Conservation (phyloP, 169 alveolate species). For the Plasmodium coatneyi region DNA sequence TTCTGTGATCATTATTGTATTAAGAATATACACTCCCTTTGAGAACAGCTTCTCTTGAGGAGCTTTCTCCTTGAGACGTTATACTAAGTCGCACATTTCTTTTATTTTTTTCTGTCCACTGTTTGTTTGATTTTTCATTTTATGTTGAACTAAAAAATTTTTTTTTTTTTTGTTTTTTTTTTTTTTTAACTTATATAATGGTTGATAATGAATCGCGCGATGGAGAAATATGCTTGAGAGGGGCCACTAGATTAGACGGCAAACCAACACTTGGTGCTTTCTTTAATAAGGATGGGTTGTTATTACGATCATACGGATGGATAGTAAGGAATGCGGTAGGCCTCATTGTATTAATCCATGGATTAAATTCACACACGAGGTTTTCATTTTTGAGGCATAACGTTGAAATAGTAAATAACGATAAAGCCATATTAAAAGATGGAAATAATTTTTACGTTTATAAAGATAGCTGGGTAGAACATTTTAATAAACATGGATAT, state of each 20-base stretch:
- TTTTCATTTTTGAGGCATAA: neutral
- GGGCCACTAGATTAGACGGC: neutral
- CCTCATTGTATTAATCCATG: neutral
- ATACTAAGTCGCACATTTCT: neutral
- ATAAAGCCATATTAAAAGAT: neutral
- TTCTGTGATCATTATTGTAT: too few relatives aligned
- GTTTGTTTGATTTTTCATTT: neutral
- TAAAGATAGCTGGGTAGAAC: neutral
- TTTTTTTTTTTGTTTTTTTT: too few relatives aligned
- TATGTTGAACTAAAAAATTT: neutral
- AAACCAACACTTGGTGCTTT: neutral
- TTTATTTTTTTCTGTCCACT: too few relatives aligned
- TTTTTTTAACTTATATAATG: neutral
- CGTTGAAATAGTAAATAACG: neutral
- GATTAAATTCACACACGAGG: neutral
- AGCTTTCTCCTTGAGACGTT: too few relatives aligned
- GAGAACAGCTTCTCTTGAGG: neutral
- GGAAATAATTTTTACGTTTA: neutral
- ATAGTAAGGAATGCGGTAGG: neutral
- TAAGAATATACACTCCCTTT: neutral
- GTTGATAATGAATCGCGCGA: neutral
- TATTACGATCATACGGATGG: neutral
- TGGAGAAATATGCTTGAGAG: neutral
- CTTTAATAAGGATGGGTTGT: neutral
- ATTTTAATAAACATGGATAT: neutral